Base-by-base conservation (phyloP, 1,284 basidiomycete species). In the Cryptococcus sp. region DNA sequence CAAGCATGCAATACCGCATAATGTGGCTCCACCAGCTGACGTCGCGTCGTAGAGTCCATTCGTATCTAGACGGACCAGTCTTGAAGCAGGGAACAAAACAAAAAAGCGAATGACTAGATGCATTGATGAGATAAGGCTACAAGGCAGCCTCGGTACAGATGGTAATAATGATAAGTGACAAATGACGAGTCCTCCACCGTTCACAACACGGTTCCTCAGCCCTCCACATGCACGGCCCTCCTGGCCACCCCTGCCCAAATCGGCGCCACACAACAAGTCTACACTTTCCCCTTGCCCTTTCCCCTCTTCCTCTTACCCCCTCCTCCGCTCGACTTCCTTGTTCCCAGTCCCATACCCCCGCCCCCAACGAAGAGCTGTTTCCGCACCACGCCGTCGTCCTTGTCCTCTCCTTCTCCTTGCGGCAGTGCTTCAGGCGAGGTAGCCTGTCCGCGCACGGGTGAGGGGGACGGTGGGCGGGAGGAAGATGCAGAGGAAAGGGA, bases 301-400 rank as follows among this genome's bases (percentile, higher is more conserved):
- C 24, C 43, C 28, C 36, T 51, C 49, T 44, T 16, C 53, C 52
- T 33, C 40, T 47, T 18, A 12, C 28, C 28, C 4, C 57, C 49
- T 47, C 57, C 20, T 7, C 54, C 58, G 40, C 58, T 56, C 23
- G 51, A 43, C 43, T 51, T 60, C 44, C 58, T 51, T 23, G 40
- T 38, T 13, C 55, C 55, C 6, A 23, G 24, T 28, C 46, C 48
- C 36, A 48, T 23, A 4, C 47, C 46, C 16, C n/a, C 23, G 15
- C 54, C 59, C 18, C 55, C 55, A 8, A 50, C 54, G 37, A 60
- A 60, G 20, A 60, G 21, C 6, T 42, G 49, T 47, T 60, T 60
- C 49, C 55, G 53, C 12, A 60, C 49, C 11, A 60, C 59, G 6
- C 48, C 59, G 21, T 54, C 55, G 12, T 60, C 59, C 12, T 42